These are phyloP conservation scores for Eruca vesicaria DNA, from an alignment of 441 rosid species.

Conservation along the genomic window DNA sequence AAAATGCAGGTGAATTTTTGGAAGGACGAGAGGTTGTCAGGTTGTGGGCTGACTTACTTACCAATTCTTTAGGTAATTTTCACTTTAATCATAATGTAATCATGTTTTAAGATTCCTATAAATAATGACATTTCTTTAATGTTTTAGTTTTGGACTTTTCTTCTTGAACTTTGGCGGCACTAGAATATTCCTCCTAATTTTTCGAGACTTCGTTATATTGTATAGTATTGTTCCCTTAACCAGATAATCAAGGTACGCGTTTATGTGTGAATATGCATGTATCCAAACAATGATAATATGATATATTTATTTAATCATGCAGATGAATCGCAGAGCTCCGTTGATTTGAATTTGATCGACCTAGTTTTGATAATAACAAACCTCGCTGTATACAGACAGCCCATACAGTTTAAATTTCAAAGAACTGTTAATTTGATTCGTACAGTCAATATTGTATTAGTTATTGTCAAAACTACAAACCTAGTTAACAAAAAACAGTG, in stretches of 20 bases:
- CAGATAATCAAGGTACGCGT: constrained; percentile 20
- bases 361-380: not conserved
- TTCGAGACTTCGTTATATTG: constrained; percentile 41
- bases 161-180: constrained; percentile 84
- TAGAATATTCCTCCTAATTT: constrained; percentile 82
- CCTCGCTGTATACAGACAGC: not conserved
- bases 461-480: not conserved
- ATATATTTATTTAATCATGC: not conserved
- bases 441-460: not conserved
- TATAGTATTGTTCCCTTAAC: constrained; percentile 1
- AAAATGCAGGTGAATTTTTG: constrained; percentile 89
- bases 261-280: constrained; percentile 6
- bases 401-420: not conserved
- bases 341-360: not conserved
- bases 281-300: not conserved
- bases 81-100: constrained; percentile 92
- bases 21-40: constrained; percentile 59
- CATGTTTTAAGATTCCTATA: constrained; percentile 42
- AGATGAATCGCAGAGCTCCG: not conserved
- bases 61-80: constrained; percentile 28
- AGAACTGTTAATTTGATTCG: not conserved
- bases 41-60: constrained; percentile 88
- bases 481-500: not conserved
- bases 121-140: constrained; percentile 38
- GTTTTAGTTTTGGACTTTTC: constrained; percentile 61